These are phyloP conservation scores for Thymus mandschuricus DNA, from an alignment of 257 asterid genomes.

Conservation along the genomic window DNA sequence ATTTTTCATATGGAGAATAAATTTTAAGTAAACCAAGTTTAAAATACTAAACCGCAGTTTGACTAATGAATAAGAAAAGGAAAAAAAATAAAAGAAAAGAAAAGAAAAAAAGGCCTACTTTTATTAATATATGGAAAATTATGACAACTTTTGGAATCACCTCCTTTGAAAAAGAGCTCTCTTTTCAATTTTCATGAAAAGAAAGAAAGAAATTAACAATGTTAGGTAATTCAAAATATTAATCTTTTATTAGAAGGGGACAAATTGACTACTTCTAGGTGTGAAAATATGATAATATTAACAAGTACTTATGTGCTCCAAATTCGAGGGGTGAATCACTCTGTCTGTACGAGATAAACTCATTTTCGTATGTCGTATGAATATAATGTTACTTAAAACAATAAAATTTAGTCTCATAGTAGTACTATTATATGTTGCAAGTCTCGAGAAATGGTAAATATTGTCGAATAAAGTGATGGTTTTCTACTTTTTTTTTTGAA, in stretches of 20 bases:
- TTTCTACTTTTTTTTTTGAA: background rate
- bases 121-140: background rate
- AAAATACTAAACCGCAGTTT: too few relatives aligned
- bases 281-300: background rate
- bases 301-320: background rate
- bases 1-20: too few relatives aligned
- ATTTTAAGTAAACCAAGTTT: too few relatives aligned
- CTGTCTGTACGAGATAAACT: too few relatives aligned
- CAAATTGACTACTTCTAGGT: too few relatives aligned
- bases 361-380: too few relatives aligned
- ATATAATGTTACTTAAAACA: too few relatives aligned
- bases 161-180: background rate
- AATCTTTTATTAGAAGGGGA: too few relatives aligned
- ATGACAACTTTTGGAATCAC: background rate
- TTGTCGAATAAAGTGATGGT: background rate
- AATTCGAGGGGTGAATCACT: slow-evolving; percentile 11
- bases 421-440: background rate
- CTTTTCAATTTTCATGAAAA: too few relatives aligned
- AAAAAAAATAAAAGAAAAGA: too few relatives aligned
- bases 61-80: too few relatives aligned
- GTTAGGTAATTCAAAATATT: background rate
- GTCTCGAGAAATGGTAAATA: background rate
- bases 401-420: too few relatives aligned
- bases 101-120: background rate
- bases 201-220: background rate